Conservation (phyloP, 2,329 filamentous ascomycete species). For the Fragosphaeria purpurea region DNA sequence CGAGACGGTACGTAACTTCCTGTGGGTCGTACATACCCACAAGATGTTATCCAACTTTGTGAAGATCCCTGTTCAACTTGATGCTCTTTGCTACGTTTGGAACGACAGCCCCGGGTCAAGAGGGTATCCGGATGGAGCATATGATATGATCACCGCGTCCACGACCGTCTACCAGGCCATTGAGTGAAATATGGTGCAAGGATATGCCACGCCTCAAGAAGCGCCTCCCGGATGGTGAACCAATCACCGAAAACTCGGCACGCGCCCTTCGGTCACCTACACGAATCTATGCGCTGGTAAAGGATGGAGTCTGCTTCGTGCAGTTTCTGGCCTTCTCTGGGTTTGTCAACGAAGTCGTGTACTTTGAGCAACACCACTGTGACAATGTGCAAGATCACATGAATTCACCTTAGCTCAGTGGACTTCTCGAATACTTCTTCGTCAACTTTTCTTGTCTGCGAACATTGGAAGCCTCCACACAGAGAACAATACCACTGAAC, state of each 20-base stretch:
- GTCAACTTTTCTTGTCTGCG: constrained; percentile 24
- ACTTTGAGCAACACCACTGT: constrained; percentile 19
- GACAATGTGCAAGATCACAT: constrained; percentile 13
- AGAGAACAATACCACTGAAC: too few relatives aligned
- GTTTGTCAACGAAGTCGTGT: constrained; percentile 21
- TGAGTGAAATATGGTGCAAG: constrained; percentile 9
- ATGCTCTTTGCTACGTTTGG: constrained; percentile 32
- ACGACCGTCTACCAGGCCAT: constrained; percentile 22
- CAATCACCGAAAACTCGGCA: too few relatives aligned
- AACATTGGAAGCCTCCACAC: constrained; percentile 6
- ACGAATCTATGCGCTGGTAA: not conserved
- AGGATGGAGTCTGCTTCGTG: constrained; percentile 17
- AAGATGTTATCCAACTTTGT: constrained; percentile 25
- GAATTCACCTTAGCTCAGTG: constrained; percentile 2
- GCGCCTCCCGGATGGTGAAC: too few relatives aligned
- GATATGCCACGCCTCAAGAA: too few relatives aligned
- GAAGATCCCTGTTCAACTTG: constrained; percentile 33
- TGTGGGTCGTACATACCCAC: constrained; percentile 22
- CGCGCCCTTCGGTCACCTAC: too few relatives aligned
- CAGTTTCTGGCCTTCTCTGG: constrained; percentile 27
- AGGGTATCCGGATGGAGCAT: too few relatives aligned
- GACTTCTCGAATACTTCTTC: constrained; percentile 14
- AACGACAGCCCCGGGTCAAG: too few relatives aligned
- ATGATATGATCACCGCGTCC: too few relatives aligned
- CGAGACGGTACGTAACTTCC: constrained; percentile 3